These are phyloP conservation scores for Ustilaginoidea virens DNA, from an alignment of 2,329 filamentous ascomycete genomes.

Conservation along the genomic window DNA sequence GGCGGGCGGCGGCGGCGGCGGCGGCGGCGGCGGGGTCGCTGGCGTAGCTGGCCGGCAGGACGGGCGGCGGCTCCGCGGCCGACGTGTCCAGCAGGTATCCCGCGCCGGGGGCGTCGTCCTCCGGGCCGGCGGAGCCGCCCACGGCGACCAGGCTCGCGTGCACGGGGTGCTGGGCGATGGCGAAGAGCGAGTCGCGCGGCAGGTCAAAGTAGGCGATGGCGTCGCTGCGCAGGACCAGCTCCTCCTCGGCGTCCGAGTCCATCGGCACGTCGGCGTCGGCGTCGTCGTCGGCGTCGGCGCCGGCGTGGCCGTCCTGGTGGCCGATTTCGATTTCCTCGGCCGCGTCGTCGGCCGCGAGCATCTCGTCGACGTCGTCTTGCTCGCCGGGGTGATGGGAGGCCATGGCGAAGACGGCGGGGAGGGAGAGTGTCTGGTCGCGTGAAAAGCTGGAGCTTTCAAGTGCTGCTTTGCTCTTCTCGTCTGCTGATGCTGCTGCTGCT, in stretches of 20 bases:
- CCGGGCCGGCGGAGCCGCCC: conserved; percentile 53
- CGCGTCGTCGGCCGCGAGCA: conserved; percentile 6
- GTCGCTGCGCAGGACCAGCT: conserved; percentile 76
- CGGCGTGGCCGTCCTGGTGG: conserved; percentile 52
- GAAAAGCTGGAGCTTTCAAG: too few relatives aligned
- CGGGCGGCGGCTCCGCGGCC: conserved; percentile 45
- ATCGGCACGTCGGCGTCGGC: conserved; percentile 58
- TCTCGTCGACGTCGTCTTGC: conserved; percentile 11
- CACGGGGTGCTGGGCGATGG: conserved; percentile 82
- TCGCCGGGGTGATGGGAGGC: conserved; percentile 10
- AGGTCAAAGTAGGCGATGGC: conserved; percentile 82
- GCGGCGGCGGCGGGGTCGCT: conserved; percentile 40
- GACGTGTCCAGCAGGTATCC: conserved; percentile 74
- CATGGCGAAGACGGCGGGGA: conserved; percentile 10
- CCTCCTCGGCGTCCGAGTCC: conserved; percentile 56
- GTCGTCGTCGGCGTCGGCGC: conserved; percentile 53
- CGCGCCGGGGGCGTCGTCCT: conserved; percentile 51
- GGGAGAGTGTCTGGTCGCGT: background rate
- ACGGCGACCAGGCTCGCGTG: conserved; percentile 69
- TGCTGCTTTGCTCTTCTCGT: too few relatives aligned
- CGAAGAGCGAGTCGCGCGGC: conserved; percentile 85
- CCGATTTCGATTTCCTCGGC: conserved; percentile 33
- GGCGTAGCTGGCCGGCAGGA: conserved; percentile 65
- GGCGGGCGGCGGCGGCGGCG: background rate
- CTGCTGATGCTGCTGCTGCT: conserved; percentile 1